Conservation (phyloP, 2,329 filamentous ascomycete genomes). For the Aspergillus pseudoglaucus region DNA sequence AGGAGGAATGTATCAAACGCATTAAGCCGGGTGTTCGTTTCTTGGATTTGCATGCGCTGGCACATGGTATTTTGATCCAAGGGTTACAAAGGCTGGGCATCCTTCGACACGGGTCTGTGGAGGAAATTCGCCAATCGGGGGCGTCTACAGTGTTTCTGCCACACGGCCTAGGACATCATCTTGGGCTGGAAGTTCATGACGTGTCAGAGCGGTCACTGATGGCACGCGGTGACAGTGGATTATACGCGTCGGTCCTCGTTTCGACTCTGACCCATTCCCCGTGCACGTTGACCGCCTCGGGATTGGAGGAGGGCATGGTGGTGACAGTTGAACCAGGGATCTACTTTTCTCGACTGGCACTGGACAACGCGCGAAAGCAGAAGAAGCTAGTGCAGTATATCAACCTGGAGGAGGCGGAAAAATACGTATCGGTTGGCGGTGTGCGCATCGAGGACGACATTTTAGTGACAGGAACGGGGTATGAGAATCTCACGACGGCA, state of each 20-base stretch:
- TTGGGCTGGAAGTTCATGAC: conserved; percentile 41
- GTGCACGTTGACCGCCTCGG: conserved; percentile 27
- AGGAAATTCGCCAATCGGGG: conserved; percentile 37
- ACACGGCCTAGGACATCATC: conserved; percentile 54
- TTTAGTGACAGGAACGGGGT: conserved; percentile 61
- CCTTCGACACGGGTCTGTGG: conserved; percentile 55
- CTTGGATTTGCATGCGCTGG: conserved; percentile 73
- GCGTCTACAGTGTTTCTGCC: conserved; percentile 37
- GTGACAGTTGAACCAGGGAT: conserved; percentile 52
- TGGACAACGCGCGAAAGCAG: conserved; percentile 27
- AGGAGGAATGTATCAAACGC: conserved; percentile 65
- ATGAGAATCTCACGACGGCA: conserved; percentile 66
- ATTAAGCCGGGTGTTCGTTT: conserved; percentile 70
- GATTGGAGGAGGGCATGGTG: conserved; percentile 49
- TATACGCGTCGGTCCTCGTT: conserved; percentile 11
- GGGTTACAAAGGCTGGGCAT: conserved; percentile 72
- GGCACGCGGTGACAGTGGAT: conserved; percentile 14
- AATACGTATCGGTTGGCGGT: conserved; percentile 38
- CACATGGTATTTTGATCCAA: conserved; percentile 74
- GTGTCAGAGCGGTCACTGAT: conserved; percentile 33
- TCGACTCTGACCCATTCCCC: conserved; percentile 17
- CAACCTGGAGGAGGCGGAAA: conserved; percentile 32
- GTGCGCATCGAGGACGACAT: conserved; percentile 53
- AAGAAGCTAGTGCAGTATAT: conserved; percentile 28
- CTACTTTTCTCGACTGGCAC: conserved; percentile 35